Evolutionary conservation across 1,284 basidiomycete species (phyloP).

Genomic region (Pseudozyma sp.): DNA sequence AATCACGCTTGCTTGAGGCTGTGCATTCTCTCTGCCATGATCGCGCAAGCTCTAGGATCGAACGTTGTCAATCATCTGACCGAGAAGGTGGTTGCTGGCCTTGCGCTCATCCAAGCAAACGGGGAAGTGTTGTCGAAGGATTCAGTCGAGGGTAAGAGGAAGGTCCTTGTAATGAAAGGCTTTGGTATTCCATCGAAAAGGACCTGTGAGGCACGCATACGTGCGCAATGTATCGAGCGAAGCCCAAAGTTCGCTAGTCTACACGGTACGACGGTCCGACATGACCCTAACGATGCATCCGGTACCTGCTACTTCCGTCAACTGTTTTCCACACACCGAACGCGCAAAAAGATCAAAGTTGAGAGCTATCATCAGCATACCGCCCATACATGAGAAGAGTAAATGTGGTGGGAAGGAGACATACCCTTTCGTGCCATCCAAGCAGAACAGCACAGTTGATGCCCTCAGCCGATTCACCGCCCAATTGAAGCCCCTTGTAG

Average conservation of each 20-base stretch:
- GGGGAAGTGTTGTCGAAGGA: background rate
- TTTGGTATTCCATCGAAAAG: background rate
- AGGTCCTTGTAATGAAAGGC: too few relatives aligned
- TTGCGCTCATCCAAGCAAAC: background rate
- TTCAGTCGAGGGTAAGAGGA: too few relatives aligned
- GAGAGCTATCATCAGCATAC: background rate
- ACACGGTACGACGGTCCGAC: slow-evolving; percentile 76
- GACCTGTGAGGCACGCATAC: background rate
- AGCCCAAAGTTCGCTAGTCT: slow-evolving; percentile 1
- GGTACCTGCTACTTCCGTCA: slow-evolving; percentile 93
- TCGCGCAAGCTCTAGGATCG: too few relatives aligned
- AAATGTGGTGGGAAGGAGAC: slow-evolving; percentile 47
- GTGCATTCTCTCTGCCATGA: too few relatives aligned
- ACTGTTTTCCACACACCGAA: slow-evolving; percentile 71
- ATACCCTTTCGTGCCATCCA: slow-evolving; percentile 94
- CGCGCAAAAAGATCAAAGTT: background rate
- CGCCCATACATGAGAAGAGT: background rate
- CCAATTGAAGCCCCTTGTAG: slow-evolving; percentile 89
- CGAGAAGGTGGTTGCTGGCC: too few relatives aligned
- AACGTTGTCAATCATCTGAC: too few relatives aligned
- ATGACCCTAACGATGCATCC: slow-evolving; percentile 97
- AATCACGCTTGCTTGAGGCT: too few relatives aligned
- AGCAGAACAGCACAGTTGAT: slow-evolving; percentile 79
- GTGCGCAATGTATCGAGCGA: background rate
- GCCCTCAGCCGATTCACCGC: slow-evolving; percentile 30